Evolutionary conservation across 805 yeast genomes (phyloP).

Genomic region (Wickerhamiella alocasiicola): DNA sequence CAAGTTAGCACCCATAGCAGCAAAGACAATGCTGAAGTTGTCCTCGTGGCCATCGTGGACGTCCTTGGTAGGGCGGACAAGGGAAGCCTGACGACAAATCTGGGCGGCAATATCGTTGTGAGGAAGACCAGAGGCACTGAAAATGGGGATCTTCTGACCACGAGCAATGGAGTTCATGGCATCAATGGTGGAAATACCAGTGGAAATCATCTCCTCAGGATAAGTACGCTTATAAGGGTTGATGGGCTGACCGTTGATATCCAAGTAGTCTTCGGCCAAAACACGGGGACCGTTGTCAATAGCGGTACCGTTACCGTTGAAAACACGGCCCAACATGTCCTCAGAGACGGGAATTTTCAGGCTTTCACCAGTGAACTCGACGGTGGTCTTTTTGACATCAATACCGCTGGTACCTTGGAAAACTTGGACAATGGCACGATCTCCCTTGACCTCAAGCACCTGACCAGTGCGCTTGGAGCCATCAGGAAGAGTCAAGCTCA

Average conservation of each 20-base stretch:
- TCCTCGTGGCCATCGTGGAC: slow-evolving; percentile 99
- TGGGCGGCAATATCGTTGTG: slow-evolving; percentile 99
- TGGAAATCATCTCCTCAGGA: slow-evolving; percentile 99
- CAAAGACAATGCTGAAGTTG: slow-evolving; percentile 96
- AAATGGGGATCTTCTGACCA: slow-evolving; percentile 98
- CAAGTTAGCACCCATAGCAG: slow-evolving; percentile 99
- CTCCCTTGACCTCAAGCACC: slow-evolving; percentile 94
- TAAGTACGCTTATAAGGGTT: slow-evolving; percentile 97
- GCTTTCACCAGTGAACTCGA: slow-evolving; percentile 93
- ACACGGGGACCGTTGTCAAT: slow-evolving; percentile 97
- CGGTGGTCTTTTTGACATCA: slow-evolving; percentile 94
- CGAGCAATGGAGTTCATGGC: slow-evolving; percentile 99
- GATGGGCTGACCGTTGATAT: slow-evolving; percentile 97
- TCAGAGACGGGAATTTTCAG: slow-evolving; percentile 91
- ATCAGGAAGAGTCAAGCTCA: slow-evolving; percentile 90
- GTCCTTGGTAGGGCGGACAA: slow-evolving; percentile 98
- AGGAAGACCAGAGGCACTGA: slow-evolving; percentile 98
- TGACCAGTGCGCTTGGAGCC: slow-evolving; percentile 94
- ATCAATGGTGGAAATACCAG: slow-evolving; percentile 97
- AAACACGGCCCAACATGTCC: slow-evolving; percentile 94
- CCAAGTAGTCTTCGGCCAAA: slow-evolving; percentile 95
- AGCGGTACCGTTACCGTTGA: slow-evolving; percentile 98
- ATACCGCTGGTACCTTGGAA: slow-evolving; percentile 98
- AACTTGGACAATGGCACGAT: slow-evolving; percentile 95
- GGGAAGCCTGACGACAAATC: slow-evolving; percentile 98